Base-by-base conservation (phyloP, 371 early-diverging fungal species). In the Mucor sp. region DNA sequence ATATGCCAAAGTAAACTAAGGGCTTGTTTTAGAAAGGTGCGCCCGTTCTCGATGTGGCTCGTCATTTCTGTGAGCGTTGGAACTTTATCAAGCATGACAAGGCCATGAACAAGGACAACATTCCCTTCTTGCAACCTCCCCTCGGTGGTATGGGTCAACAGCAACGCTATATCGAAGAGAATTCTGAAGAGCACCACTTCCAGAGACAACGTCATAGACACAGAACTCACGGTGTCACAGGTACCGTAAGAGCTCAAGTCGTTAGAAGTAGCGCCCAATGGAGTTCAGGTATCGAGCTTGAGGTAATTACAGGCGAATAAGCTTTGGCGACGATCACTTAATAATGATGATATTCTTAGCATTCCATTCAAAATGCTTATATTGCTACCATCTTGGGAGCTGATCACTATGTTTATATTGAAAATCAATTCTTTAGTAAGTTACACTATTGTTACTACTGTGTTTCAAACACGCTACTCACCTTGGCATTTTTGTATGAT, bases 401-500 rank as follows among this genome's bases (percentile, higher is more conserved):
- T 8, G 76, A 94, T 73, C 92, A 94, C 68, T 96, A 89, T 76
- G 84, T 98, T 47, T 97, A 98, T 75, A 97, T 98, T 69, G 97
- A 98, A 74, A 97, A 98, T 72, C 97, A 98, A 78, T 97, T 97
- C 80, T 97, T 97, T 74, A 91, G 92, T 87, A 84, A 85, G 81
- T 66, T 15, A 41, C 56, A 55, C 17, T 11, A 21, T 43, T 5
- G 37, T 44, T 44, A 19, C 15, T 32, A 25, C 30, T 50, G 25
- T n/a, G 33, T 35, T 23, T 21, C 23, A 23, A 62, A 8, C 11
- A 12, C 0, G 19, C 9, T n/a, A n/a, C n/a, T 30, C 15, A 32
- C 41, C 32, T 53, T 71, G 27, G 63, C 63, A 47, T 74, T 75
- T 66, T 33, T 71, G 63, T 74, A 12, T 50, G 12, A 41, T 50